Evolutionary conservation across 371 early-diverging fungal genomes (phyloP).

Genomic region (Blastocladiella emersonii): DNA sequence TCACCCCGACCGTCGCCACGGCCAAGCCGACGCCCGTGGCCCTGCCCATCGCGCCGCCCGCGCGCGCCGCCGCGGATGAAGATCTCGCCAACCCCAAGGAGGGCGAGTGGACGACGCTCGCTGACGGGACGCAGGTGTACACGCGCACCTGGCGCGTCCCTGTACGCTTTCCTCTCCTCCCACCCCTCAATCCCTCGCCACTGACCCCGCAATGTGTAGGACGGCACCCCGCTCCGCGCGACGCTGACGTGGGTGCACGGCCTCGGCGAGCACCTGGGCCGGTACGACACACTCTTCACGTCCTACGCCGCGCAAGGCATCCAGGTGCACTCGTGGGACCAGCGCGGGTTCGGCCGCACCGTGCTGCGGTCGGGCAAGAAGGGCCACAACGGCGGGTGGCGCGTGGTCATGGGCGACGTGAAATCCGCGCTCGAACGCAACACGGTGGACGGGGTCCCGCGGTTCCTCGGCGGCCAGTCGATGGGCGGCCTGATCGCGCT

Average conservation of each 20-base stretch:
- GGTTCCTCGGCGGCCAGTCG: slow-evolving; percentile 11
- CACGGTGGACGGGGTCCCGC: slow-evolving; percentile 9
- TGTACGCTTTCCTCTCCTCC: background rate
- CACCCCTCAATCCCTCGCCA: background rate
- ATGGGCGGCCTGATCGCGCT: slow-evolving; percentile 14
- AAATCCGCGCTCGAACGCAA: slow-evolving; percentile 9
- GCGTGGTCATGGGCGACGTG: slow-evolving; percentile 13
- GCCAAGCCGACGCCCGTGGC: too few relatives aligned
- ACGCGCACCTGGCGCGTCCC: background rate
- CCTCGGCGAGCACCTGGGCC: slow-evolving; percentile 25
- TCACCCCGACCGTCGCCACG: too few relatives aligned
- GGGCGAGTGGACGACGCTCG: background rate
- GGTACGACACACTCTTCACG: slow-evolving; percentile 19
- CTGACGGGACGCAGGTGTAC: background rate
- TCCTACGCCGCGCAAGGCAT: slow-evolving; percentile 19
- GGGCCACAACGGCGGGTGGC: slow-evolving; percentile 19
- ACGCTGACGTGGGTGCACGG: slow-evolving; percentile 20
- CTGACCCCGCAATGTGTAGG: background rate
- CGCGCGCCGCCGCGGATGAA: too few relatives aligned
- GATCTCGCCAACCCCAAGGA: background rate
- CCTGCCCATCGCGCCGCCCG: too few relatives aligned
- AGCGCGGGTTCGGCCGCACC: slow-evolving; percentile 28
- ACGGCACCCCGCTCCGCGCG: background rate
- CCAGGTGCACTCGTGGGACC: slow-evolving; percentile 22
- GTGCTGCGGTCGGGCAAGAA: slow-evolving; percentile 14